Evolutionary conservation across 768 basidiomycete genomes (phyloP).

Genomic region (Filobasidium wieringae): DNA sequence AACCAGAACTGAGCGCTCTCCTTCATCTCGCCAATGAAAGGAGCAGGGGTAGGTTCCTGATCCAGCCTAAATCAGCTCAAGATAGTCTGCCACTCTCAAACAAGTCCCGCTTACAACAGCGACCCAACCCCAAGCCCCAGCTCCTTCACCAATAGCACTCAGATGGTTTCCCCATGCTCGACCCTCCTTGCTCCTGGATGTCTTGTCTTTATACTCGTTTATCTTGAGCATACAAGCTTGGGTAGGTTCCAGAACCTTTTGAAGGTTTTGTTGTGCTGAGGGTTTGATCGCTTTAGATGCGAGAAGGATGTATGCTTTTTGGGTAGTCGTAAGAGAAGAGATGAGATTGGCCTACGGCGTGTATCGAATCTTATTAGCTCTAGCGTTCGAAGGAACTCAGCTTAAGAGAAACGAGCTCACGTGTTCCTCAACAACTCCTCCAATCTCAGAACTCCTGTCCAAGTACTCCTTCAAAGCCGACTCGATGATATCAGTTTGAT

Average conservation of each 20-base stretch:
- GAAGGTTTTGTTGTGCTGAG: conserved; percentile 48
- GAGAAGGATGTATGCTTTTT: conserved; percentile 57
- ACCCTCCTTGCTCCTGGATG: conserved; percentile 58
- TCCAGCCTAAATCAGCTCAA: background rate
- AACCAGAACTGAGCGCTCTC: conserved; percentile 79
- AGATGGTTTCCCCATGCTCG: conserved; percentile 62
- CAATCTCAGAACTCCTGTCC: conserved; percentile 58
- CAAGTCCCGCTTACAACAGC: conserved; percentile 50
- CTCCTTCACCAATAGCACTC: conserved; percentile 68
- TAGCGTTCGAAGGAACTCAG: background rate
- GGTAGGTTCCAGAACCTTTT: conserved; percentile 54
- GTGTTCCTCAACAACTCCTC: conserved; percentile 63
- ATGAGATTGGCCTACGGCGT: conserved; percentile 55
- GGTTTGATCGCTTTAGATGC: conserved; percentile 72
- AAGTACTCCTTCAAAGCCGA: conserved; percentile 64
- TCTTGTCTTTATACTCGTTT: conserved; percentile 67
- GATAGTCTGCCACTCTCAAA: background rate
- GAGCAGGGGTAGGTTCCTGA: conserved; percentile 64
- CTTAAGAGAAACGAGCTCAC: conserved; percentile 44
- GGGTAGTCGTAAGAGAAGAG: conserved; percentile 53
- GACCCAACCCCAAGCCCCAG: conserved; percentile 76
- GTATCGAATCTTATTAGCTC: background rate
- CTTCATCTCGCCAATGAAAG: conserved; percentile 68
- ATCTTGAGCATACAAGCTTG: conserved; percentile 62
- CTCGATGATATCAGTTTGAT: conserved; percentile 59